These are phyloP conservation scores for Chiua virens DNA, from an alignment of 768 basidiomycete genomes.

Conservation along the genomic window DNA sequence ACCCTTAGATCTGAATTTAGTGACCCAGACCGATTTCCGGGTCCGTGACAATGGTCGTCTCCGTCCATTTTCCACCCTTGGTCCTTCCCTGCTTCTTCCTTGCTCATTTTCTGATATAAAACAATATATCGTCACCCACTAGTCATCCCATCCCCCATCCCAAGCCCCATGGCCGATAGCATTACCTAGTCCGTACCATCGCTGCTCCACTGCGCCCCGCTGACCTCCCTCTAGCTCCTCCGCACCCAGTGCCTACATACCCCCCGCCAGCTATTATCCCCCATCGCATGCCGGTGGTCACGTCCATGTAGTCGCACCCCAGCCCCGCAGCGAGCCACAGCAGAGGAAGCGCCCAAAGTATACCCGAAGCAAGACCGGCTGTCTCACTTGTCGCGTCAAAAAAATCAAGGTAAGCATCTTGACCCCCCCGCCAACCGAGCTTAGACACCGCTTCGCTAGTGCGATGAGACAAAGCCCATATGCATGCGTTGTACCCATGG, in stretches of 20 bases:
- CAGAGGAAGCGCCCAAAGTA: constrained; percentile 87
- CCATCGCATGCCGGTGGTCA: constrained; percentile 32
- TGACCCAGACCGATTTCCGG: constrained; percentile 49
- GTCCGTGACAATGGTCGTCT: constrained; percentile 41
- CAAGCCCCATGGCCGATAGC: constrained; percentile 48
- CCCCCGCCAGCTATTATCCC: constrained; percentile 42
- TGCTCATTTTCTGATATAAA: constrained; percentile 45
- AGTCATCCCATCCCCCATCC: constrained; percentile 39
- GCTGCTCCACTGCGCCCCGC: constrained; percentile 7
- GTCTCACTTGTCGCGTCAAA: constrained; percentile 89
- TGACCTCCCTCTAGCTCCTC: constrained; percentile 33
- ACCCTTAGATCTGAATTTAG: constrained; percentile 75
- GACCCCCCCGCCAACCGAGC: neutral
- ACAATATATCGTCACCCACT: constrained; percentile 42
- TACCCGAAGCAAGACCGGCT: constrained; percentile 92
- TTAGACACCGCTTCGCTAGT: constrained; percentile 43
- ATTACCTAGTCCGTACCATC: constrained; percentile 52
- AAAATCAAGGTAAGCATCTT: constrained; percentile 81
- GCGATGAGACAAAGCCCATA: constrained; percentile 87
- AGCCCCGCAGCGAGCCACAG: constrained; percentile 49
- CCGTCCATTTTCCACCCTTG: constrained; percentile 41
- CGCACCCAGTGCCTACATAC: constrained; percentile 42
- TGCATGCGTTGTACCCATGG: constrained; percentile 87
- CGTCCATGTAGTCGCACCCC: constrained; percentile 49
- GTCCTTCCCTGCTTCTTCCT: constrained; percentile 33